These are phyloP conservation scores for Leccinum pellstonianum DNA, from an alignment of 768 basidiomycete species.

Conservation along the genomic window DNA sequence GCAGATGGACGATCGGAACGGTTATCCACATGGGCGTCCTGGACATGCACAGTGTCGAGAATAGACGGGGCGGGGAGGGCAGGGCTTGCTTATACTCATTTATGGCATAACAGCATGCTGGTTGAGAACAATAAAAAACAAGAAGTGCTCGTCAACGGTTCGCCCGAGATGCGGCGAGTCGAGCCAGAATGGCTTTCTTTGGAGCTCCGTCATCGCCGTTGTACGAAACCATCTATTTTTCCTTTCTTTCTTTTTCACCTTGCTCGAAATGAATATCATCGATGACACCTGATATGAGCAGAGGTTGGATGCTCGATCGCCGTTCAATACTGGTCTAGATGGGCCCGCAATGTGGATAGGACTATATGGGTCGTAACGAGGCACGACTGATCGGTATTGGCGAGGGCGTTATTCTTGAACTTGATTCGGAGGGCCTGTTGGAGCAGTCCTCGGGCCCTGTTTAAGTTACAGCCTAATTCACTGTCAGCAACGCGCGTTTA, in stretches of 20 bases:
- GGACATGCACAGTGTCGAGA: not conserved
- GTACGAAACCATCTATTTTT: not conserved
- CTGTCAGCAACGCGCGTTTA: not conserved
- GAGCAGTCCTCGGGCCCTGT: too few species aligned
- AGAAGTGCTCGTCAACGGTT: not conserved
- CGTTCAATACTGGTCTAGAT: not conserved
- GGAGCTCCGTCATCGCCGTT: not conserved
- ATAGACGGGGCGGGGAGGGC: not conserved
- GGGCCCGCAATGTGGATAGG: not conserved
- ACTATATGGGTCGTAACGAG: slow-evolving; percentile 1
- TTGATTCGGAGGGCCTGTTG: not conserved
- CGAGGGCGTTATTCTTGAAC: not conserved
- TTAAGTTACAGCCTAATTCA: not conserved
- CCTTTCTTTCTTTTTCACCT: not conserved
- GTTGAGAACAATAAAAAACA: not conserved
- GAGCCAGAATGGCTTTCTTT: not conserved
- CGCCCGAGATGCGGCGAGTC: not conserved
- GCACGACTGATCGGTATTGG: not conserved
- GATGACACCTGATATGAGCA: not conserved
- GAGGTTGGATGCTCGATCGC: not conserved
- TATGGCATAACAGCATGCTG: not conserved
- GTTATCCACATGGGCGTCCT: not conserved
- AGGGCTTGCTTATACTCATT: slow-evolving; percentile 1
- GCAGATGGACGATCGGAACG: not conserved
- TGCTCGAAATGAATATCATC: not conserved